phyloP scores from a whole-genome alignment of 768 basidiomycete species.

The Auricularia cornea region DNA sequence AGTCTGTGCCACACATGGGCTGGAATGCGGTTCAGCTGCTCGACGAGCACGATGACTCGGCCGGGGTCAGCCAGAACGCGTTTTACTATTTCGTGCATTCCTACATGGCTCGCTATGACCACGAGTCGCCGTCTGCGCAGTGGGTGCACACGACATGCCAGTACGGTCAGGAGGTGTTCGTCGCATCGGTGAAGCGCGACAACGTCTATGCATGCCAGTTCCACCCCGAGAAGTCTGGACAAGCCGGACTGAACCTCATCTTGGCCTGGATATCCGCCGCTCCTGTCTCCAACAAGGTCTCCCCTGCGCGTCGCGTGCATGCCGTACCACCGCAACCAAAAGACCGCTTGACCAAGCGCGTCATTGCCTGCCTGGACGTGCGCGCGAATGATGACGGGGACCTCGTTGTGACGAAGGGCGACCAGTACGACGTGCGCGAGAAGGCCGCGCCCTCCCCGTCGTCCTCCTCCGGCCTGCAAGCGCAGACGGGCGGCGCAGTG shows the following conservation, averaged over 20 bases:
- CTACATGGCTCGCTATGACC: conserved; percentile 72
- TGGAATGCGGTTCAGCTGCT: conserved; percentile 78
- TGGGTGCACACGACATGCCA: conserved; percentile 86
- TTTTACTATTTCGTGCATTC: conserved; percentile 98
- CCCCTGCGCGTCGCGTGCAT: background rate
- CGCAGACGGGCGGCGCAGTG: conserved; percentile 61
- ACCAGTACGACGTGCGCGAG: conserved; percentile 97
- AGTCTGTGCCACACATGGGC: conserved; percentile 95
- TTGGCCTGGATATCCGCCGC: conserved; percentile 60
- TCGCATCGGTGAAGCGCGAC: conserved; percentile 71
- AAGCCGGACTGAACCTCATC: conserved; percentile 73
- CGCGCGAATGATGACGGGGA: conserved; percentile 93
- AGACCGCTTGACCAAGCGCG: conserved; percentile 82
- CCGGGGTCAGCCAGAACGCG: conserved; percentile 41
- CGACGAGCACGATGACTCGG: conserved; percentile 34
- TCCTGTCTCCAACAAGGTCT: background rate
- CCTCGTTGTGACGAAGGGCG: conserved; percentile 97
- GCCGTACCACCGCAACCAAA: conserved; percentile 11
- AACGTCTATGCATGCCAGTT: conserved; percentile 94
- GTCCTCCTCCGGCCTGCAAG: conserved; percentile 17
- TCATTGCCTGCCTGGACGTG: conserved; percentile 97
- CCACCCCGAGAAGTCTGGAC: conserved; percentile 96
- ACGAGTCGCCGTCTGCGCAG: conserved; percentile 48
- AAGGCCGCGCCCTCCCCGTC: conserved; percentile 32
- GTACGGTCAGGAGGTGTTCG: conserved; percentile 89